A percentile compares a stretch with the other conserved stretches of the same genome.
Evolutionary conservation across 2,329 filamentous ascomycete genomes (phyloP).

Genomic region (Lojkania enalia): DNA sequence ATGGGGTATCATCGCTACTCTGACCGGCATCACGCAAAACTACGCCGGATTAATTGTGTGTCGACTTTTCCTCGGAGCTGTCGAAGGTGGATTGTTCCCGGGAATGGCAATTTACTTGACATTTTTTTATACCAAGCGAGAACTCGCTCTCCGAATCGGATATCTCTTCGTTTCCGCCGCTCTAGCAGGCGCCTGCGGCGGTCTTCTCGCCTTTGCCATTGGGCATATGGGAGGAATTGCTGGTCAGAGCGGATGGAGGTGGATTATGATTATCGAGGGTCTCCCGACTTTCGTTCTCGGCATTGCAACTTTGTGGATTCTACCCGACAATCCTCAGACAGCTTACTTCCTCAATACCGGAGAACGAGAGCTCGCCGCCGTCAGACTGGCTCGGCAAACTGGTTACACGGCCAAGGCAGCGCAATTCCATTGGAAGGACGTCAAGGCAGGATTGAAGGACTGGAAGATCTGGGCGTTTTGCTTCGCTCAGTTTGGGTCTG

Average conservation of each 20-base stretch:
- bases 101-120: constrained; percentile 71
- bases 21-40: constrained; percentile 68
- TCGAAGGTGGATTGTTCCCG: constrained; percentile 73
- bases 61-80: constrained; percentile 67
- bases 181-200: constrained; percentile 71
- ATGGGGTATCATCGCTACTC: constrained; percentile 65
- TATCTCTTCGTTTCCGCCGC: constrained; percentile 74
- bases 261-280: constrained; percentile 68
- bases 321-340: constrained; percentile 69
- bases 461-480: constrained; percentile 77
- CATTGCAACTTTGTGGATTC: constrained; percentile 57
- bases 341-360: constrained; percentile 62
- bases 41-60: constrained; percentile 69
- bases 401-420: constrained; percentile 54
- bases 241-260: constrained; percentile 70
- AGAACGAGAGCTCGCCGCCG: constrained; percentile 62
- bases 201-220: constrained; percentile 73
- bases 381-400: constrained; percentile 55
- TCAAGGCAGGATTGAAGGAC: constrained; percentile 68
- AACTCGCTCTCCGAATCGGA: constrained; percentile 71
- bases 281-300: constrained; percentile 59
- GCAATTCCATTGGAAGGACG: constrained; percentile 64
- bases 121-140: constrained; percentile 74
- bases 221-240: constrained; percentile 70
- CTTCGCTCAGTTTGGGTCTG: constrained; percentile 70